Percentiles rank a stretch among this genome's conserved stretches.
phyloP scores from a whole-genome alignment of 2,329 filamentous ascomycete species.

The Stemphylium lycopersici region DNA sequence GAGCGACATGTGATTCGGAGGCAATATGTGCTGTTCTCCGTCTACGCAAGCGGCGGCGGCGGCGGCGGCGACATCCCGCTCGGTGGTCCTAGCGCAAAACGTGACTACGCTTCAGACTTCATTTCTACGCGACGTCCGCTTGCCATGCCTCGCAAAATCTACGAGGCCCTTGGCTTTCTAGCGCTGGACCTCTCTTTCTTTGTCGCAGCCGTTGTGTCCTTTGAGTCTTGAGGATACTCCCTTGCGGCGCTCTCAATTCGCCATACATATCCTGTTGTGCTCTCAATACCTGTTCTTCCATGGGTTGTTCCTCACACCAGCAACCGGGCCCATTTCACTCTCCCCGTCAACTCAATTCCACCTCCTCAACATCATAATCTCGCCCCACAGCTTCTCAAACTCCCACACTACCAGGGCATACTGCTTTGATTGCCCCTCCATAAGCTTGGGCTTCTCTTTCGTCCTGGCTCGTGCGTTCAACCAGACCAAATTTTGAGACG shows the following conservation, averaged over 20 bases:
- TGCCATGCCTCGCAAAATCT: conserved; percentile 6
- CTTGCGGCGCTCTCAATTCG: conserved; percentile 10
- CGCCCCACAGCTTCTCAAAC: neutral
- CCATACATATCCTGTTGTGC: conserved; percentile 18
- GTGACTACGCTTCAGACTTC: conserved; percentile 23
- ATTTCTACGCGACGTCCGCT: conserved; percentile 12
- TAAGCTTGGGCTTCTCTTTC: conserved; percentile 19
- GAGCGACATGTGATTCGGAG: conserved; percentile 22
- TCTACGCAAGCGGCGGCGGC: conserved; percentile 2
- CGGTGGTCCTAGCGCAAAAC: conserved; percentile 29
- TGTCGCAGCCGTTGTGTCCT: neutral
- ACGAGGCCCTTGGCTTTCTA: neutral
- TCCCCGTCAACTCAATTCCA: conserved; percentile 16
- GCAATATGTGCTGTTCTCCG: conserved; percentile 17
- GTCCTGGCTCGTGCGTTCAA: conserved; percentile 38
- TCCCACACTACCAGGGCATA: conserved; percentile 1
- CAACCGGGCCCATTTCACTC: conserved; percentile 20
- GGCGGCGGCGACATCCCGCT: conserved; percentile 16
- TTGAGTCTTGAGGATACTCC: neutral
- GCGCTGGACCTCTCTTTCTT: neutral
- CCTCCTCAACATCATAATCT: conserved; percentile 8
- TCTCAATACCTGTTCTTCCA: conserved; percentile 18
- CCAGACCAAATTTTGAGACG: conserved; percentile 35
- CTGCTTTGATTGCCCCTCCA: conserved; percentile 8
- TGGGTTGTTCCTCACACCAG: conserved; percentile 29